phyloP scores from a whole-genome alignment of 1,284 basidiomycete species.

The Cryptococcus sp. region DNA sequence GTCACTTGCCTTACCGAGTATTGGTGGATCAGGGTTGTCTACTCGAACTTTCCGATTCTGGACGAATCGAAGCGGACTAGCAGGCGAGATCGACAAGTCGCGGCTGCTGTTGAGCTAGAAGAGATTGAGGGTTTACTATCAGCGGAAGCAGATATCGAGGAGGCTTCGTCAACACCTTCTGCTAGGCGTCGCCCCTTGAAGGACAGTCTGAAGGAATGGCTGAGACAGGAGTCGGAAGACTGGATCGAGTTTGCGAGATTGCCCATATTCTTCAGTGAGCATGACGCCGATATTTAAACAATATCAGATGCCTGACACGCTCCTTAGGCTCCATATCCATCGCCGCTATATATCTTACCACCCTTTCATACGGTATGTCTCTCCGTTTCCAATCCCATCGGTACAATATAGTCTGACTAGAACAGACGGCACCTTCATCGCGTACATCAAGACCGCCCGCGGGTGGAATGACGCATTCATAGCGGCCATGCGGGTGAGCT shows the following conservation, averaged over 20 bases:
- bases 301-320: neutral
- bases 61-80: neutral
- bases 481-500: conserved; percentile 52
- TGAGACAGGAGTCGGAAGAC: conserved; percentile 31
- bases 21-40: conserved; percentile 52
- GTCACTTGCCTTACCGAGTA: conserved; percentile 42
- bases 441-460: conserved; percentile 44
- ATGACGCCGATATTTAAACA: too few relatives aligned
- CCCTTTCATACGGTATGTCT: conserved; percentile 52
- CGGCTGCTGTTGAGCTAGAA: neutral
- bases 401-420: neutral
- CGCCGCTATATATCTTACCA: conserved; percentile 56
- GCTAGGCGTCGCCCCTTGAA: neutral
- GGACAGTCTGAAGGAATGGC: conserved; percentile 3
- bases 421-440: conserved; percentile 42
- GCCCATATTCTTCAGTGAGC: conserved; percentile 53
- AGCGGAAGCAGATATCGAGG: neutral
- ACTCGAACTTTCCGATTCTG: conserved; percentile 43
- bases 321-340: conserved; percentile 42
- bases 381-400: too few relatives aligned
- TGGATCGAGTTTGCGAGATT: conserved; percentile 54
- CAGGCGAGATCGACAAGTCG: too few relatives aligned
- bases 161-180: neutral
- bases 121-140: conserved; percentile 1
- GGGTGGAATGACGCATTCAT: conserved; percentile 52